These are phyloP conservation scores for Fusarium veterinarium DNA, from an alignment of 2,329 filamentous ascomycete species.

Conservation along the genomic window DNA sequence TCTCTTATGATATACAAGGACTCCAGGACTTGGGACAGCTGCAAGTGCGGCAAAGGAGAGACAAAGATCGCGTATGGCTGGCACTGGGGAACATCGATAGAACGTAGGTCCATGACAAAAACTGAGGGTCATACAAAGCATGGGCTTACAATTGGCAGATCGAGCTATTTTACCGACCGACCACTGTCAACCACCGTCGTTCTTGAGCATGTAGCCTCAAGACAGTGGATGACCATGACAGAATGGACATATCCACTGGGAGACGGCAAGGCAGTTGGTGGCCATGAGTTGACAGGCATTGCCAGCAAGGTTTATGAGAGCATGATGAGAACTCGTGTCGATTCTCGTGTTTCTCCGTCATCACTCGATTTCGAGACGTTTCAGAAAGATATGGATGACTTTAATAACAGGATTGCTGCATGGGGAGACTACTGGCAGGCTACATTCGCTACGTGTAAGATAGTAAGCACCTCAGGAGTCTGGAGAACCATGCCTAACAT, in stretches of 20 bases:
- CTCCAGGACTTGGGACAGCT: not conserved
- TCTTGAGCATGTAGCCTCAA: fast-evolving
- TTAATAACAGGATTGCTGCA: not conserved
- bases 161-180: not conserved
- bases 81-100: not conserved
- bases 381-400: not conserved
- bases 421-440: not conserved
- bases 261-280: not conserved
- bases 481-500: not conserved
- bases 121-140: too few species aligned
- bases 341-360: too few species aligned
- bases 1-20: fast-evolving
- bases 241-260: not conserved
- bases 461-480: fast-evolving
- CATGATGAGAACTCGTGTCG: too few species aligned
- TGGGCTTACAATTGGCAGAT: not conserved
- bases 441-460: not conserved
- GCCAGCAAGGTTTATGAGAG: not conserved
- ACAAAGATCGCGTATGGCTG: not conserved
- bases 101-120: too few species aligned
- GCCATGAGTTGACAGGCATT: not conserved
- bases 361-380: fast-evolving
- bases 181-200: fast-evolving
- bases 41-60: not conserved
- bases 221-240: not conserved